Conservation (phyloP, 495 filamentous ascomycete species). For the Tuber calosporum region DNA sequence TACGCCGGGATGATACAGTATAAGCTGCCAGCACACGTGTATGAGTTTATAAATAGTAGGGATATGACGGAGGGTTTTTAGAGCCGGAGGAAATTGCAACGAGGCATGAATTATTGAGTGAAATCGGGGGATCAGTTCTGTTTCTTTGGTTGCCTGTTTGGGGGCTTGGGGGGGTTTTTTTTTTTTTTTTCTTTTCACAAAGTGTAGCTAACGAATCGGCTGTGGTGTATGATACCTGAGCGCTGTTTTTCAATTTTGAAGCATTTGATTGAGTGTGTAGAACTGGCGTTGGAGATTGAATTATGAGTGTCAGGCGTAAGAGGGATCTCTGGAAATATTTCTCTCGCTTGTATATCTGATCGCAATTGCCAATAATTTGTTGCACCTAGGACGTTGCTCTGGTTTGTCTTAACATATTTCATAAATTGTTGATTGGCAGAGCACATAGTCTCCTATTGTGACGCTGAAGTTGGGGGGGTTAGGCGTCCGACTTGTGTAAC, state of each 20-base stretch:
- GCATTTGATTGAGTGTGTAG: neutral
- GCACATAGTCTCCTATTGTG: neutral
- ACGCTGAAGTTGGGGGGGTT: neutral
- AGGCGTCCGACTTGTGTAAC: neutral
- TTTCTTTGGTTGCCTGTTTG: conserved; percentile 19
- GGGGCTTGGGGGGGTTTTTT: neutral
- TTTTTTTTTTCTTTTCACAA: neutral
- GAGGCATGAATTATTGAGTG: neutral
- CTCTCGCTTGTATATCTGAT: neutral
- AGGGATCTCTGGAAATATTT: neutral
- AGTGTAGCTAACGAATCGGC: neutral
- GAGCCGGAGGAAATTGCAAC: neutral
- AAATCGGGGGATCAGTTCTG: neutral
- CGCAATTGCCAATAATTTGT: neutral
- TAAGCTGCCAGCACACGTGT: conserved; percentile 53
- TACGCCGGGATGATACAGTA: conserved; percentile 94
- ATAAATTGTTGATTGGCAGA: neutral
- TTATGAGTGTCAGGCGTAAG: neutral
- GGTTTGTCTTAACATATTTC: neutral
- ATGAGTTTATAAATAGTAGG: conserved; percentile 41
- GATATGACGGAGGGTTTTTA: conserved; percentile 36
- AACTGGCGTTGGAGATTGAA: neutral
- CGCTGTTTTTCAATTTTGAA: neutral
- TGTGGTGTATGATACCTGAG: neutral
- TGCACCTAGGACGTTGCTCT: neutral